Evolutionary conservation across 73 alveolate genomes (phyloP), one percentile per base, ranked within the genome.

Genomic region (Paramecium sexaurelia): DNA sequence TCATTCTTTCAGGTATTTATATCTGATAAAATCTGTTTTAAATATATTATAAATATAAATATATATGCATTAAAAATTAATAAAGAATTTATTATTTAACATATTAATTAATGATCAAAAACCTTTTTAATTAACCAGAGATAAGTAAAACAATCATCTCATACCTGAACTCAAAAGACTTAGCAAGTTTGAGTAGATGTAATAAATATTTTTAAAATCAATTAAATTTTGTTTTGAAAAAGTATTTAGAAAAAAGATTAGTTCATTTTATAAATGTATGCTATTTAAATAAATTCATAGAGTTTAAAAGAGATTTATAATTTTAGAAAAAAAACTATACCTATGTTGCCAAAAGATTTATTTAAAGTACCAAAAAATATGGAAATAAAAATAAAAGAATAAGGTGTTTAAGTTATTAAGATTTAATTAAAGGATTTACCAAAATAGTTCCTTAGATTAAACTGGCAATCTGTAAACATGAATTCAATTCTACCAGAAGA

Each of bases 361-460:
- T 71, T 11, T 36, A 71, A 32, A 35, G 43, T 71, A 35, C 86
- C 86, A 2, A 78, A 78, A 33, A 78, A 37, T 13, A 78, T 78
- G 75, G 45, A 37, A 41, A 45, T 78, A 36, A 78, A 78, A 40
- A 33, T 78, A 11, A 78, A 78, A 11, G 90, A 78, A 17, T 19
- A 2, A 20, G 90, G 90, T 8, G 55, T 20, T 22, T 9, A 78
- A 33, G n/a, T 78, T 10, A 33, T 78, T 3, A 78, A 78, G 29
- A 78, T 78, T 41, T 24, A 26, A 19, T 55, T 78, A 2, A 41
- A 43, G 10, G 90, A 78, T 40, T 17, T 78, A n/a, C 68, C 68
- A 17, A 39, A 78, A 26, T 24, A 78, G 19, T 78, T 78, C 24
- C n/a, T 40, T 19, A 27, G 8, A 11, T 20, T 78, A 4, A 29